Conservation (phyloP, 2,329 filamentous ascomycete genomes). For the Fusarium torulosum region DNA sequence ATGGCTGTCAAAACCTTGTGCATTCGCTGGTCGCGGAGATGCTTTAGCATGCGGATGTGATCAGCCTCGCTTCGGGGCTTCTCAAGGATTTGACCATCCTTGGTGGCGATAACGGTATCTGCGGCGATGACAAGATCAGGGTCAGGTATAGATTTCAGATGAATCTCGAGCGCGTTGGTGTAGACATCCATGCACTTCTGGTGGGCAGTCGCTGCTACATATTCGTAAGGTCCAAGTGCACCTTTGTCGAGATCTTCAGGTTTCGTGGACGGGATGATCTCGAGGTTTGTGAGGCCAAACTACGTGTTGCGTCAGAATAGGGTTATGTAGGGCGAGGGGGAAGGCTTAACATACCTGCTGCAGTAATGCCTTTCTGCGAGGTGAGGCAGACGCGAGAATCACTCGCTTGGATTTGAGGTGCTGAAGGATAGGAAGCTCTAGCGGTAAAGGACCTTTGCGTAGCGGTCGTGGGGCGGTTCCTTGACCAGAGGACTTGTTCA, state of each 20-base stretch:
- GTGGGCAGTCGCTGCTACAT: constrained; percentile 87
- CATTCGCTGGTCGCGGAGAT: constrained; percentile 78
- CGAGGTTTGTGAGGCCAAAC: constrained; percentile 84
- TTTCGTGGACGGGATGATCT: constrained; percentile 84
- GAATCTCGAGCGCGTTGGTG: constrained; percentile 58
- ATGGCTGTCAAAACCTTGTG: constrained; percentile 92
- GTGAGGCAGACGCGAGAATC: constrained; percentile 91
- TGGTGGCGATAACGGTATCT: constrained; percentile 88
- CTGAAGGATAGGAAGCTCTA: constrained; percentile 83
- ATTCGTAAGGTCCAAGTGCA: constrained; percentile 82
- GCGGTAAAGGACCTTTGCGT: constrained; percentile 69
- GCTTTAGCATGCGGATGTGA: constrained; percentile 85
- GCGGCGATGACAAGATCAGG: constrained; percentile 89
- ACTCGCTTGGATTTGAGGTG: constrained; percentile 82
- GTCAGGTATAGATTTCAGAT: constrained; percentile 67
- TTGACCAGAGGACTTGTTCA: constrained; percentile 59
- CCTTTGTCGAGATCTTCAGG: constrained; percentile 88
- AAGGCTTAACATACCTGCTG: constrained; percentile 65
- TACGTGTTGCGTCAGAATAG: constrained; percentile 53
- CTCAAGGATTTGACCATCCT: constrained; percentile 83
- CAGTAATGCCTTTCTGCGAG: constrained; percentile 84
- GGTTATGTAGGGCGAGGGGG: background rate
- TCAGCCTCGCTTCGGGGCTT: constrained; percentile 87
- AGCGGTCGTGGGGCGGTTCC: constrained; percentile 47
- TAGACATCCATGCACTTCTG: constrained; percentile 85